Evolutionary conservation across 1,139 yeast species (phyloP).

Genomic region (Blastobotrys raffinosifermentans): DNA sequence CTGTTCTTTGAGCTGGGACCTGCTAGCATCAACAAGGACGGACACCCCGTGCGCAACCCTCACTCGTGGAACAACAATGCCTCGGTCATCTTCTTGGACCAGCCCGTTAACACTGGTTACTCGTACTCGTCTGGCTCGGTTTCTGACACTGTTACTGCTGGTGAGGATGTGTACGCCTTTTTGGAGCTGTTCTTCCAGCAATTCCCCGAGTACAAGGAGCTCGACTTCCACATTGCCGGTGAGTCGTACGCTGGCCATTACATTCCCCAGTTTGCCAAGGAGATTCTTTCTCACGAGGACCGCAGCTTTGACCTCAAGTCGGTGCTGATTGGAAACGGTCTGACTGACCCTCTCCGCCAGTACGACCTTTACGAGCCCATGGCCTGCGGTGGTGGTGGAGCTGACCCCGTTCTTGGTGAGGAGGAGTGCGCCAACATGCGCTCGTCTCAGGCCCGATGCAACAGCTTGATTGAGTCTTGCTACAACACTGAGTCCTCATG

Average conservation of each 20-base stretch:
- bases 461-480: conserved; percentile 47
- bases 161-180: conserved; percentile 72
- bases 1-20: conserved; percentile 89
- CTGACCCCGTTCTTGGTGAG: conserved; percentile 56
- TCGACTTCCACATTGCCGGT: conserved; percentile 76
- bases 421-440: conserved; percentile 56
- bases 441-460: conserved; percentile 52
- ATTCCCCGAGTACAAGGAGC: conserved; percentile 55
- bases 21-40: conserved; percentile 57
- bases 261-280: conserved; percentile 72
- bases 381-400: conserved; percentile 83
- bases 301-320: conserved; percentile 63
- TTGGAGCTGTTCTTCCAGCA: conserved; percentile 70
- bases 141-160: conserved; percentile 62
- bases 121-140: conserved; percentile 59
- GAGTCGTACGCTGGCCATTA: conserved; percentile 89
- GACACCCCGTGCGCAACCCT: conserved; percentile 71
- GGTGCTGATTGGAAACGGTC: conserved; percentile 76
- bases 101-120: conserved; percentile 91
- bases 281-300: conserved; percentile 57
- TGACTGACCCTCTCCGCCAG: conserved; percentile 70
- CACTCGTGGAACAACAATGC: conserved; percentile 87
- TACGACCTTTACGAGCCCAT: conserved; percentile 66
- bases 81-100: conserved; percentile 85
- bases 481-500: conserved; percentile 48